These are phyloP conservation scores for Aspergillus aculeatus DNA, from an alignment of 2,329 filamentous ascomycete genomes.

Conservation along the genomic window DNA sequence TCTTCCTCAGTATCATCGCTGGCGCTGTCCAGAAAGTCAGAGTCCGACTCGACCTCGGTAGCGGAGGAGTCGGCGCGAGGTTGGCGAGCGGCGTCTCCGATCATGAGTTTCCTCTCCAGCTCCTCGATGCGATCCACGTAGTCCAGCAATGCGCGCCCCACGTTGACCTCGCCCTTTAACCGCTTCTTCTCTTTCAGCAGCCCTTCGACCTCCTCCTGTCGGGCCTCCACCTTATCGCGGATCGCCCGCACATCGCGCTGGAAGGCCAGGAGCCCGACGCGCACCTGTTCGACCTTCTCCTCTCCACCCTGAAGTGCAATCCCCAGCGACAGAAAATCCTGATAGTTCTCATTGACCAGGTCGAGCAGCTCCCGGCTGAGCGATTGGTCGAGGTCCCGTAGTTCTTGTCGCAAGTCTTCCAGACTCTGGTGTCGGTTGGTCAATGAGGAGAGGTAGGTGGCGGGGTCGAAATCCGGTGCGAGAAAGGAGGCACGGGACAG, in stretches of 20 bases:
- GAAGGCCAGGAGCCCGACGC: slow-evolving; percentile 83
- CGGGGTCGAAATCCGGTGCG: slow-evolving; percentile 71
- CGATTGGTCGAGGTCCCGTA: slow-evolving; percentile 74
- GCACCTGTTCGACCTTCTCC: slow-evolving; percentile 85
- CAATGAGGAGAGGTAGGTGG: slow-evolving; percentile 77
- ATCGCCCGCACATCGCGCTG: slow-evolving; percentile 76
- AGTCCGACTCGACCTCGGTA: slow-evolving; percentile 32
- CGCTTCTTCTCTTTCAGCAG: slow-evolving; percentile 65
- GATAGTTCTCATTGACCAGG: slow-evolving; percentile 93
- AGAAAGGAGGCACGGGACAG: slow-evolving; percentile 83
- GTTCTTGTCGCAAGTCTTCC: slow-evolving; percentile 83
- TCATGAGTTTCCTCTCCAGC: slow-evolving; percentile 68
- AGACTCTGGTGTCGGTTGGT: slow-evolving; percentile 91
- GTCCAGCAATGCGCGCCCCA: slow-evolving; percentile 52
- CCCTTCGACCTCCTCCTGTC: slow-evolving; percentile 61
- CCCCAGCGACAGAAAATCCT: slow-evolving; percentile 82
- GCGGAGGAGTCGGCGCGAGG: slow-evolving; percentile 17
- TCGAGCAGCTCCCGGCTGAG: slow-evolving; percentile 87
- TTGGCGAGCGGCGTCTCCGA: slow-evolving; percentile 46
- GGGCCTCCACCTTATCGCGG: slow-evolving; percentile 61
- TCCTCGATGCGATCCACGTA: slow-evolving; percentile 52
- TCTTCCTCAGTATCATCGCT: slow-evolving; percentile 29
- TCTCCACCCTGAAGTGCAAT: slow-evolving; percentile 81
- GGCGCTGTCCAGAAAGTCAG: slow-evolving; percentile 33
- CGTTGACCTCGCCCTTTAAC: slow-evolving; percentile 64